Percentiles rank a stretch among this genome's conserved stretches.
Conservation (phyloP, 495 filamentous ascomycete species). For the Evernia prunastri region DNA sequence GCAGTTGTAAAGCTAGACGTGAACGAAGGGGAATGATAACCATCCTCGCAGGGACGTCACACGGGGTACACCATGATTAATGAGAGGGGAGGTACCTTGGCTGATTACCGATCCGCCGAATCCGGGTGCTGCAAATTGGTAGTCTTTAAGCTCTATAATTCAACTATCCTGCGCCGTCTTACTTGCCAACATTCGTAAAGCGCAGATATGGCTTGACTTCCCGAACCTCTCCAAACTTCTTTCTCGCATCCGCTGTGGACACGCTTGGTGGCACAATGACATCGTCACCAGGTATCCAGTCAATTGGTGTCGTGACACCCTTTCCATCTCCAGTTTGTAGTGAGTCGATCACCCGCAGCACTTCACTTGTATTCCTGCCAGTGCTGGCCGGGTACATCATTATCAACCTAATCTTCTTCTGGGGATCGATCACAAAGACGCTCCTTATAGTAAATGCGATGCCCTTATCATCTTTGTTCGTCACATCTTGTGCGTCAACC, state of each 20-base stretch:
- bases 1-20: neutral
- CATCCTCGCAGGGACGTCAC: neutral
- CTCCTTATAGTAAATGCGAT: conserved; percentile 62
- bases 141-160: neutral
- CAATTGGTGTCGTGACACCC: conserved; percentile 57
- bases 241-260: conserved; percentile 55
- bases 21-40: neutral
- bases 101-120: neutral
- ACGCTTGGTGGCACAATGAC: conserved; percentile 62
- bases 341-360: conserved; percentile 59
- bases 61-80: neutral
- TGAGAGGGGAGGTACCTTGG: neutral
- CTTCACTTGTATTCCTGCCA: conserved; percentile 59
- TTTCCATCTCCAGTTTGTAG: conserved; percentile 57
- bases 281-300: conserved; percentile 59
- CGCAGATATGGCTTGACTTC: conserved; percentile 53
- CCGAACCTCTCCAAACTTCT: conserved; percentile 59
- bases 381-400: conserved; percentile 64
- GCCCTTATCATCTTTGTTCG: conserved; percentile 51
- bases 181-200: conserved; percentile 32
- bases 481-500: conserved; percentile 52
- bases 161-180: neutral
- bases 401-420: conserved; percentile 60
- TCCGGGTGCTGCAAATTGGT: too few relatives aligned
- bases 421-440: conserved; percentile 64